Conservation (phyloP, 441 rosid genomes). For the Euphorbia schlechtendalii region DNA sequence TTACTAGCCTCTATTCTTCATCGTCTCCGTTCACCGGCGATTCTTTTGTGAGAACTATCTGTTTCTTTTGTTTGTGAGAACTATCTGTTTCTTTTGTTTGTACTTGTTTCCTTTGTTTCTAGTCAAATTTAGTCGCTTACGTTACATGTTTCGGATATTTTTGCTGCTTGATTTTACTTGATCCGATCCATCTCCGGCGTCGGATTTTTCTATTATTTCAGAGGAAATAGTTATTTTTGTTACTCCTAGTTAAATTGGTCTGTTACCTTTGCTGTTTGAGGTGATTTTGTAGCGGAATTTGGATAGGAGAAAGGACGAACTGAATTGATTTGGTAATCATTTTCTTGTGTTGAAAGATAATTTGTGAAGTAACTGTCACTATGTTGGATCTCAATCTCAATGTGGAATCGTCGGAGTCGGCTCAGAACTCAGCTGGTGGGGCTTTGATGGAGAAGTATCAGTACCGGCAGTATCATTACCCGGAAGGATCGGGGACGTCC, state of each 20-base stretch:
- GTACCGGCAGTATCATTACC: constrained; percentile 7
- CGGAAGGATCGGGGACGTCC: constrained; percentile 64
- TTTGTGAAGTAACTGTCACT: constrained; percentile 1
- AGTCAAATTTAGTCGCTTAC: not conserved
- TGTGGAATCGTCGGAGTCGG: constrained; percentile 49
- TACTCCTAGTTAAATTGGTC: not conserved
- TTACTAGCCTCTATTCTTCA: not conserved
- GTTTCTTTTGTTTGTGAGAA: no score
- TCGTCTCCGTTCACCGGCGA: constrained; percentile 9
- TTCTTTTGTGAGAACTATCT: not conserved
- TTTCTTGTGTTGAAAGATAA: not conserved
- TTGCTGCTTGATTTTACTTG: not conserved
- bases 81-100: not conserved
- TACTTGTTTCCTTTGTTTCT: not conserved
- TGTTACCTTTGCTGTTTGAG: not conserved
- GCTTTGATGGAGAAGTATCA: constrained; percentile 24
- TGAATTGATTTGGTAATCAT: not conserved
- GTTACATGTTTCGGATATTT: not conserved
- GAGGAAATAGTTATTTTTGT: not conserved
- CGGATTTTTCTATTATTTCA: not conserved
- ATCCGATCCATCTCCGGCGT: not conserved
- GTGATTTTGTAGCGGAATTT: not conserved
- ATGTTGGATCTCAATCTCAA: constrained; percentile 90
- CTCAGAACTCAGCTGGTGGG: constrained; percentile 38
- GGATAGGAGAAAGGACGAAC: not conserved